Evolutionary conservation across 169 alveolate genomes (phyloP), one percentile per base, ranked within the genome.

Genomic region (Cystoisospora suis): DNA sequence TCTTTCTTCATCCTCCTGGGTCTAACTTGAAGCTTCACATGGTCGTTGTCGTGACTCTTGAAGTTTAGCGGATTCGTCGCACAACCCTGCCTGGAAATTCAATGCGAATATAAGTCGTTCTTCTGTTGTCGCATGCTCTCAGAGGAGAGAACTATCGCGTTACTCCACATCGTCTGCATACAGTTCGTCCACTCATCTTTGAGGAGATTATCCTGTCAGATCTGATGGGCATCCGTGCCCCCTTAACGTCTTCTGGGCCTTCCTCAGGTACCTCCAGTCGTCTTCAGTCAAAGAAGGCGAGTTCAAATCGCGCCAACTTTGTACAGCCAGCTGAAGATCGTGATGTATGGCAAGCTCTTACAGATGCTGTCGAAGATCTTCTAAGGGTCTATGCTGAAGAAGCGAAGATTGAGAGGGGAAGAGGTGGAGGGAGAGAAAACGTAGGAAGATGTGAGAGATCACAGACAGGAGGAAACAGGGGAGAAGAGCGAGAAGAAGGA

Each of bases 111-210:
- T n/a, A n/a, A n/a, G n/a, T n/a, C n/a, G n/a, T n/a, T n/a, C n/a
- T n/a, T n/a, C n/a, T n/a, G n/a, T n/a, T n/a, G n/a, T n/a, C n/a
- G n/a, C n/a, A n/a, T n/a, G n/a, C 49, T 46, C 75, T 23, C 86
- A 89, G 93, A 17, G 89, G 89, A 0, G 93, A 81, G 47, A 42
- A 38, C 53, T 89, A 49, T 47, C 90, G 93, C 34, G 32, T 83
- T 2, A 53, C 45, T 34, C 77, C 93, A 9, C 58, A 38, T 44
- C 93, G 61, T 6, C 80, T 89, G 47, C 53, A 23, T 40, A 79
- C 93, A 0, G 81, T 65, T 27, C 89, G 93, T 42, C 90, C 90
- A 3, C 59, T 89, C 81, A 17, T 61, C 3, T 85, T 89, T 32
- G 80, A 89, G 69, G 93, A 89, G 38, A 45, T 83, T 3, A 9